Evolutionary conservation across 306 rosid genomes (phyloP).

Genomic region (Cucumis cinereus): DNA sequence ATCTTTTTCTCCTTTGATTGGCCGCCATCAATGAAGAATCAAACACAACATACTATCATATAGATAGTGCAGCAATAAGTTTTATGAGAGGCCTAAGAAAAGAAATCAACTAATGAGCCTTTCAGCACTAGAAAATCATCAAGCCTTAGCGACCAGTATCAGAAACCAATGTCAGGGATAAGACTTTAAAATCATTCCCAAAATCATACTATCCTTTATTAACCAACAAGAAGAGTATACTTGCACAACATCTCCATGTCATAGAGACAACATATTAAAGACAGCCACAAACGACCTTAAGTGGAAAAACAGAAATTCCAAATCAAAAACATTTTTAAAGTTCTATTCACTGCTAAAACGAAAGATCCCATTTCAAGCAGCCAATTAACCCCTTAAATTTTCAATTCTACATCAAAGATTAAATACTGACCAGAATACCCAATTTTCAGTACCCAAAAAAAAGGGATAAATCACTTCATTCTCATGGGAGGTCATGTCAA

Average conservation of each 20-base stretch:
- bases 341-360: neutral
- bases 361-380: neutral
- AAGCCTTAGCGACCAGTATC: neutral
- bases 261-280: neutral
- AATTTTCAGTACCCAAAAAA: neutral
- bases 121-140: neutral
- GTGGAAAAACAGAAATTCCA: neutral
- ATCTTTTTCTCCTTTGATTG: slow-evolving; percentile 76
- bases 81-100: neutral
- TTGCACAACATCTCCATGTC: neutral
- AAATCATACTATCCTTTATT: neutral
- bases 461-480: neutral
- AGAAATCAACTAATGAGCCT: neutral
- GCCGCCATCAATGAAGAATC: slow-evolving; percentile 54
- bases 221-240: neutral
- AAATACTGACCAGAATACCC: neutral
- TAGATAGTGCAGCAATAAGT: neutral
- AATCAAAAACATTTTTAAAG: neutral
- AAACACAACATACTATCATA: neutral
- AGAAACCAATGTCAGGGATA: neutral
- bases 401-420: neutral
- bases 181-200: neutral
- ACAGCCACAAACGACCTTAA: neutral
- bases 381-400: neutral
- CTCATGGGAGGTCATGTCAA: neutral